Evolutionary conservation across 495 filamentous ascomycete genomes (phyloP).

Genomic region (Xylaria curta): DNA sequence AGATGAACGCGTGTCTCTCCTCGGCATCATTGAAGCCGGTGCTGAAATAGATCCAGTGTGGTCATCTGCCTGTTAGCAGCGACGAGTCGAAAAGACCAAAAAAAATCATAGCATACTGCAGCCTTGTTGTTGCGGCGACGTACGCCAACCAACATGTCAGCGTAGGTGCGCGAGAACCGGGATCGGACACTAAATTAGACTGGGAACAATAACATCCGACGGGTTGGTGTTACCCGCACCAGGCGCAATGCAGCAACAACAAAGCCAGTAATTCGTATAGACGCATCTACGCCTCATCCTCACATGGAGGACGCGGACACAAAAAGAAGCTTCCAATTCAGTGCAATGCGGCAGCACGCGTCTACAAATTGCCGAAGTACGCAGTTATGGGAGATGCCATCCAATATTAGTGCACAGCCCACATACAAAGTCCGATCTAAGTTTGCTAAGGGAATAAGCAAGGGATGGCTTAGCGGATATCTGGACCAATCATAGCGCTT

Average conservation of each 20-base stretch:
- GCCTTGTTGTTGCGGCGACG: background rate
- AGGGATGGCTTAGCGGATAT: background rate
- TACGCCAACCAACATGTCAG: background rate
- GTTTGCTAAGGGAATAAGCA: background rate
- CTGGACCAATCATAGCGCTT: background rate
- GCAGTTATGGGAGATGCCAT: background rate
- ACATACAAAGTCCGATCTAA: background rate
- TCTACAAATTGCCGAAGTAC: background rate
- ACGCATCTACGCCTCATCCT: constrained; percentile 7
- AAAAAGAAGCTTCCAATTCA: background rate
- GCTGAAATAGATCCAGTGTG: constrained; percentile 5
- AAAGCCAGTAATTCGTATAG: background rate
- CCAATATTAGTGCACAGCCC: constrained; percentile 13
- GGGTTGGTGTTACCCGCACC: background rate
- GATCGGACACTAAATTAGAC: constrained; percentile 5
- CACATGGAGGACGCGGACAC: background rate
- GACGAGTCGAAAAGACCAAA: background rate
- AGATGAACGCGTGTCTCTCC: background rate
- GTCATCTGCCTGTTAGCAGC: background rate
- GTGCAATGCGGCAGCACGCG: background rate
- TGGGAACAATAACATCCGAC: constrained; percentile 3
- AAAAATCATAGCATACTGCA: background rate
- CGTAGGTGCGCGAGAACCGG: background rate
- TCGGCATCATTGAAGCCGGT: background rate
- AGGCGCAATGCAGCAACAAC: background rate